Evolutionary conservation across 257 asterid species (phyloP), one percentile per base, ranked within the genome.

Genomic region (Solanum lycopersicoides): DNA sequence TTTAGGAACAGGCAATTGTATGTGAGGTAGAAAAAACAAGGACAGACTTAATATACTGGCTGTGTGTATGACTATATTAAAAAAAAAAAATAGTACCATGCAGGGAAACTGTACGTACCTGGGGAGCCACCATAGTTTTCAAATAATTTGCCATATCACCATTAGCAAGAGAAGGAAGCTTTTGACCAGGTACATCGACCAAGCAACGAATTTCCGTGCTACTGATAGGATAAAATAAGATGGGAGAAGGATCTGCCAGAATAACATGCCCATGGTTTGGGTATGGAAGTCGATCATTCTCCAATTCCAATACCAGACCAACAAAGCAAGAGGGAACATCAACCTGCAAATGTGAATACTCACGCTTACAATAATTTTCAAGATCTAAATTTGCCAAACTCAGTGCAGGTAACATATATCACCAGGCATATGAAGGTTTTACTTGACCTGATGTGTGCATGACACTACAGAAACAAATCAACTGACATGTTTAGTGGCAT

Each of bases 161-260:
- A 83, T 88, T 90, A 32, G 94, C 92, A 82, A 92, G 87, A 74
- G 95, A 91, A 72, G 94, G 95, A 32, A 92, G 92, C 87, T 92
- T 93, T 88, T 88, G 90, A 25, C 95, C 95, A 7, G 94, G 95
- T 50, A 93, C 68, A 86, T 93, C 95, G 15, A 91, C 95, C 88
- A 93, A 87, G 85, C 93, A 92, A 21, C 95, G 93, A 77, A 90
- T 84, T 86, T 92, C 95, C 0, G 91, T 88, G 88, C 91, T 84
- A 83, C 93, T 91, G 75, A 93, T 90, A 3, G 94, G 93, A 86
- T 93, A 93, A 91, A 93, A 93, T 76, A 93, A 50, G 88, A 91
- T 89, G 14, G 94, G 93, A 3, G 94, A 93, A 59, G 95, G 93
- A 86, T 93, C 91, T 75, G 92, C 95, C 73, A 93, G 84, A 86